Evolutionary conservation across 805 yeast species (phyloP), one percentile per base, ranked within the genome.

Genomic region (Sungouiozyma intestinalis): DNA sequence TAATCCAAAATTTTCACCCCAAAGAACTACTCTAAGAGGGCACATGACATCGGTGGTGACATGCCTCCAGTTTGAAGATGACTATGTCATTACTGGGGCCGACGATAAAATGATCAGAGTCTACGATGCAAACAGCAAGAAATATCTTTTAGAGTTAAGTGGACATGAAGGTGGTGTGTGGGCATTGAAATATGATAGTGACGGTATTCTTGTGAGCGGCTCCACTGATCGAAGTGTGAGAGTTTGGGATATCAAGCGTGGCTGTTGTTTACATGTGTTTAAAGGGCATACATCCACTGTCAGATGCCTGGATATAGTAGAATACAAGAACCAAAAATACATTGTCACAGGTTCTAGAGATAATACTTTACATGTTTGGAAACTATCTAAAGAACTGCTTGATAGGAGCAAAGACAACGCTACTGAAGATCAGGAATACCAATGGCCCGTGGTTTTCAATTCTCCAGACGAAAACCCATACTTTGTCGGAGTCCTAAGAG

Each of bases 161-260:
- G 97, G 96, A 6, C 98, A 92, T 57, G 94, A 83, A 42, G 98
- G 98, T 36, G 98, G 98, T 33, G 98, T 92, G 4, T 92, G 98
- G 98, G 97, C 98, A 1, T 71, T 92, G 58, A 86, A 90, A 62
- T 88, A 87, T 57, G 87, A 85, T 17, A 77, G 80, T 53, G 85
- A 87, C 7, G 63, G 63, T 9, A 56, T 59, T 3, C 69, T 92
- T 36, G 95, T 90, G 1, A 83, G 94, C 45, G 98, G 97, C 0
- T 82, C 95, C 2, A 90, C 97, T 0, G 98, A 92, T 63, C 74
- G 96, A 51, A 81, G 95, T 0, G 94, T 92, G 3, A 73, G 98
- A 45, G 78, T 92, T 3, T 92, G 98, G 98, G 85, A 88, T 57
- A 77, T 88, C 47, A 72, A 74, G 43, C 78, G 82, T 17, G 95